Conservation (phyloP, 345 rosid genomes). For the Bruguiera parviflora region DNA sequence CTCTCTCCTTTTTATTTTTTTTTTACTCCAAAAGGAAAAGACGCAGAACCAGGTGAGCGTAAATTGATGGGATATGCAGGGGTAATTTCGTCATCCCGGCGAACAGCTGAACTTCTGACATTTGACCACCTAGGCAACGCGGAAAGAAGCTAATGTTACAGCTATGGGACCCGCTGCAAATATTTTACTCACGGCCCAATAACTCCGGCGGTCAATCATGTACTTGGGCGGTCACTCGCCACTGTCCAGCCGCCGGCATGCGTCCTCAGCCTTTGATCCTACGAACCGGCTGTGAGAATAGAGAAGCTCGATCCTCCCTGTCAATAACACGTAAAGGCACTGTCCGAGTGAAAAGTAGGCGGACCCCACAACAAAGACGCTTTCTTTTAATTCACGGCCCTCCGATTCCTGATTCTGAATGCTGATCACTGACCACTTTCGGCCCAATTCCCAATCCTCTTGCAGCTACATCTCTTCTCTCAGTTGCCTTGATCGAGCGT, state of each 20-base stretch:
- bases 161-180: neutral
- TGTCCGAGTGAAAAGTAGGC: neutral
- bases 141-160: neutral
- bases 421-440: neutral
- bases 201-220: neutral
- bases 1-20: too few species aligned
- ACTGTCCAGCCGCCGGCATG: too few species aligned
- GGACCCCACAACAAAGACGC: neutral
- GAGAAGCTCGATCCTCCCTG: conserved; percentile 12
- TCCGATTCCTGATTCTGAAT: conserved; percentile 1
- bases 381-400: conserved; percentile 1
- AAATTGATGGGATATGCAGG: neutral
- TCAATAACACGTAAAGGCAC: conserved; percentile 1
- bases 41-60: too few species aligned
- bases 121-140: neutral
- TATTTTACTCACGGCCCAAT: conserved; percentile 9
- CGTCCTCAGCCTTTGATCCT: too few species aligned
- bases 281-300: neutral
- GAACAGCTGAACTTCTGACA: neutral
- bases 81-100: neutral
- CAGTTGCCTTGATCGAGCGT: neutral
- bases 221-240: too few species aligned
- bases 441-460: conserved; percentile 16
- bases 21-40: too few species aligned
- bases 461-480: neutral